Percentiles rank a stretch among this genome's conserved stretches.
Evolutionary conservation across 2,329 filamentous ascomycete species (phyloP).

Genomic region (Rachicladosporium sp.): DNA sequence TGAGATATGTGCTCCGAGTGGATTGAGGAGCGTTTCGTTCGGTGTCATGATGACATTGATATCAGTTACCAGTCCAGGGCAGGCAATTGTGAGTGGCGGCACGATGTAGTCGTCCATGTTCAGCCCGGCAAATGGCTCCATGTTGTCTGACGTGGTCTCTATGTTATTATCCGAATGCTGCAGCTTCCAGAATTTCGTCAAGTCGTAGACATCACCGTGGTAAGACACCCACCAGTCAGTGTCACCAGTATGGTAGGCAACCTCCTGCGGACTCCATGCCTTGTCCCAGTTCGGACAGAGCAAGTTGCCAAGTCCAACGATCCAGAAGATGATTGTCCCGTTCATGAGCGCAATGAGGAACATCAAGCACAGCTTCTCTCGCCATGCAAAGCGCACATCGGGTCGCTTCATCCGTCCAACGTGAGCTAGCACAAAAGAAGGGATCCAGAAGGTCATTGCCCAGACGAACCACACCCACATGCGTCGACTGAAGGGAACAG

Average conservation of each 20-base stretch:
- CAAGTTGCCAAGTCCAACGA: conserved; percentile 70
- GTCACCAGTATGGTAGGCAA: conserved; percentile 55
- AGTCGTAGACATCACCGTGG: conserved; percentile 81
- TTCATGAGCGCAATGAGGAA: conserved; percentile 74
- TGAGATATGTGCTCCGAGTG: conserved; percentile 51
- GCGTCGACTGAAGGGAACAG: conserved; percentile 52
- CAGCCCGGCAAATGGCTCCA: conserved; percentile 66
- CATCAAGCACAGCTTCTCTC: conserved; percentile 81
- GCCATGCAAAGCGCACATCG: conserved; percentile 93
- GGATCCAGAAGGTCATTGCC: conserved; percentile 87
- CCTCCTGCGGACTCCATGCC: conserved; percentile 64
- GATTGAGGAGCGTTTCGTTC: conserved; percentile 48
- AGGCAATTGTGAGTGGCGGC: conserved; percentile 62
- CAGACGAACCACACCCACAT: conserved; percentile 70
- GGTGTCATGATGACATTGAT: conserved; percentile 46
- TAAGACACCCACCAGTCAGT: conserved; percentile 80
- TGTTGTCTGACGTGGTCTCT: conserved; percentile 47
- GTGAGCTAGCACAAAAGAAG: conserved; percentile 66
- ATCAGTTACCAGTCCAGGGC: conserved; percentile 58
- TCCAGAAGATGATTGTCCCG: conserved; percentile 76
- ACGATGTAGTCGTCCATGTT: conserved; percentile 76
- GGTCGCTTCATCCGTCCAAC: conserved; percentile 93
- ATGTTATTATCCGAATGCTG: conserved; percentile 64
- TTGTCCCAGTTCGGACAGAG: conserved; percentile 88
- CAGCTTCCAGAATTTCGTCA: conserved; percentile 73